These are phyloP conservation scores for Durotheca rogersii DNA, from an alignment of 495 filamentous ascomycete species.

Conservation along the genomic window DNA sequence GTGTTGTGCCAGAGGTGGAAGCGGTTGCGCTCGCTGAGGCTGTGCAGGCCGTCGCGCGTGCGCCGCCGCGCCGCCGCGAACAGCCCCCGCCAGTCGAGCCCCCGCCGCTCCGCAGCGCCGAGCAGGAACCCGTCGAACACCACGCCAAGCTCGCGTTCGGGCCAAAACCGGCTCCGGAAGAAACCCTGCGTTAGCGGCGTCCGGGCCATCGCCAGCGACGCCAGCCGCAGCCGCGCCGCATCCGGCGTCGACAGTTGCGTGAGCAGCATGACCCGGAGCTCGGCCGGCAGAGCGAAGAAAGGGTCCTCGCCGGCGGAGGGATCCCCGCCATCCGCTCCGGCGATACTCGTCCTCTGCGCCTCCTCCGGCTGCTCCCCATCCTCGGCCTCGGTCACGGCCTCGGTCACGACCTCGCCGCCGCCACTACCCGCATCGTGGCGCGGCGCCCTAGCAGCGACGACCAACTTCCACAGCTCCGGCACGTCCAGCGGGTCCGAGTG, in stretches of 20 bases:
- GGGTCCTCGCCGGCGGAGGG: background rate
- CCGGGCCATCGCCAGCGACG: slow-evolving; percentile 9
- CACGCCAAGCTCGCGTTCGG: background rate
- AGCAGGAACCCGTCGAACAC: background rate
- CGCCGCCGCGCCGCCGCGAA: background rate
- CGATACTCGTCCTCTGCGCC: too few relatives aligned
- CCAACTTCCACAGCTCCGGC: slow-evolving; percentile 6
- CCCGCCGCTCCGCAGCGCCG: background rate
- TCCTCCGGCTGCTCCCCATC: too few relatives aligned
- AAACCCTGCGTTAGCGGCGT: slow-evolving; percentile 9
- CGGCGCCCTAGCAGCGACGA: too few relatives aligned
- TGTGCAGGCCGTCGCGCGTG: background rate
- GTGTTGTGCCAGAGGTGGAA: background rate
- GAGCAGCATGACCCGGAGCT: slow-evolving; percentile 12
- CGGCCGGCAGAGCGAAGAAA: slow-evolving; percentile 6
- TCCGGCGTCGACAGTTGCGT: slow-evolving; percentile 4
- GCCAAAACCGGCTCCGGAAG: slow-evolving; percentile 13
- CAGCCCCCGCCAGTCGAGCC: background rate
- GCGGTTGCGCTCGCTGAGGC: background rate
- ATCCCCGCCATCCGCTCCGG: too few relatives aligned
- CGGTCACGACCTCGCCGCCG: too few relatives aligned
- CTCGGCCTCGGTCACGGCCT: too few relatives aligned
- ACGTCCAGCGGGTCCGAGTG: slow-evolving; percentile 10
- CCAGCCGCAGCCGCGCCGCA: slow-evolving; percentile 8
- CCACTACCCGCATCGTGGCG: too few relatives aligned